Conservation (phyloP, 2,329 filamentous ascomycete genomes). For the Chaetomium strumarium region DNA sequence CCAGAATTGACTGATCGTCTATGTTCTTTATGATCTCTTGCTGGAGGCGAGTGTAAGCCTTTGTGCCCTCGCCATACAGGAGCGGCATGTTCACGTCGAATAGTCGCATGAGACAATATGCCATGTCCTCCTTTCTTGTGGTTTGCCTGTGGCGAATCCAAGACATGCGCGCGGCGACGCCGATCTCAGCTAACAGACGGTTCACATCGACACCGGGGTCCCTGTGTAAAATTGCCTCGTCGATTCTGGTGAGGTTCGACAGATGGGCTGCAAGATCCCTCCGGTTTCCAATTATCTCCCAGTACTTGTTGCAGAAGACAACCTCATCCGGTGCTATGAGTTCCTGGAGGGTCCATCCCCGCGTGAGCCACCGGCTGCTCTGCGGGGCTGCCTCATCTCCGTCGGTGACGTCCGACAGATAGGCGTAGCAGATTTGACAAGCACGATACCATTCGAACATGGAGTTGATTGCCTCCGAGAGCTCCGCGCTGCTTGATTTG, state of each 20-base stretch:
- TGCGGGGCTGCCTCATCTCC: background rate
- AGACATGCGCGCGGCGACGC: background rate
- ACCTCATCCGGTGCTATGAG: background rate
- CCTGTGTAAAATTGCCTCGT: too few relatives aligned
- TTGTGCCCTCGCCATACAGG: conserved; percentile 5
- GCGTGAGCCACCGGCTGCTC: background rate
- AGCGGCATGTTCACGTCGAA: conserved; percentile 4
- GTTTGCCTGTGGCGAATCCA: conserved; percentile 1
- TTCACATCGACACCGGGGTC: too few relatives aligned
- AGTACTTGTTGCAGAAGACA: background rate
- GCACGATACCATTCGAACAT: conserved; percentile 12
- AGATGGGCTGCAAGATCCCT: background rate
- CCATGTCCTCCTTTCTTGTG: conserved; percentile 4
- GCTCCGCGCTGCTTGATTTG: conserved; percentile 8
- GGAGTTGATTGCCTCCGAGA: conserved; percentile 8
- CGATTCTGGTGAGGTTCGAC: background rate
- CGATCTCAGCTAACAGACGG: background rate
- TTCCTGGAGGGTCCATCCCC: conserved; percentile 11
- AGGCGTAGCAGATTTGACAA: conserved; percentile 4
- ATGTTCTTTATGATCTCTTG: background rate
- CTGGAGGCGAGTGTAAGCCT: conserved; percentile 2
- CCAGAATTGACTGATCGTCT: too few relatives aligned
- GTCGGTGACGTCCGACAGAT: conserved; percentile 2
- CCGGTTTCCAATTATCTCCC: background rate
- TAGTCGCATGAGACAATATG: conserved; percentile 8